Percentiles rank a stretch among this genome's conserved stretches.
Evolutionary conservation across 805 yeast genomes (phyloP).

Genomic region (Torulaspora gathmanii): DNA sequence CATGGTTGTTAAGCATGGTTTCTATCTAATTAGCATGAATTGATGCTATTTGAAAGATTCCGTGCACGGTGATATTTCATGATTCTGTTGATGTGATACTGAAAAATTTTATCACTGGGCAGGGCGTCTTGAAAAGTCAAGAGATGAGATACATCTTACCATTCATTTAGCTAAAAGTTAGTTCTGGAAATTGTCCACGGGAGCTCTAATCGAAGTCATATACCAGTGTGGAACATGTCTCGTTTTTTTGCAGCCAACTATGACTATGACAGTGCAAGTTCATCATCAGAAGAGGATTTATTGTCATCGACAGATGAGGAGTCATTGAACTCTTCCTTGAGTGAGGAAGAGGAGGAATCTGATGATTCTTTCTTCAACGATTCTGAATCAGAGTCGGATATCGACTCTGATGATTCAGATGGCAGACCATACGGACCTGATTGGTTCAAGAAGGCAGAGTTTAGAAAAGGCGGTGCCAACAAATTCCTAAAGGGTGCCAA

Average conservation of each 20-base stretch:
- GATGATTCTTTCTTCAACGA: conserved; percentile 38
- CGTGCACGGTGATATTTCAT: not conserved
- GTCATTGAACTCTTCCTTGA: conserved; percentile 25
- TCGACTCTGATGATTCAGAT: conserved; percentile 42
- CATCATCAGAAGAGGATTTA: conserved; percentile 44
- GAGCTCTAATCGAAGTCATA: conserved; percentile 5
- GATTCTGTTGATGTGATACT: not conserved
- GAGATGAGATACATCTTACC: conserved; percentile 6
- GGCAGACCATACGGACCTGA: conserved; percentile 43
- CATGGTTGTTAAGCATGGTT: too few species aligned
- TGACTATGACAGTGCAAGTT: conserved; percentile 42
- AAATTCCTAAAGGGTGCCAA: conserved; percentile 36
- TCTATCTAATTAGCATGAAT: not conserved
- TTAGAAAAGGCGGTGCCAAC: conserved; percentile 35
- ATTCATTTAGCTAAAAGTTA: not conserved
- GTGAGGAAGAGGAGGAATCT: conserved; percentile 35
- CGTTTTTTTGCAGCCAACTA: conserved; percentile 74
- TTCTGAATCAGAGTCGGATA: conserved; percentile 37
- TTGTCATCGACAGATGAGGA: conserved; percentile 42
- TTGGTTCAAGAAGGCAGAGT: conserved; percentile 41
- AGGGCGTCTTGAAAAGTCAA: conserved; percentile 1
- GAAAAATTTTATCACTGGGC: not conserved
- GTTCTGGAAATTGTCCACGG: not conserved
- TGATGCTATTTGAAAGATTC: not conserved
- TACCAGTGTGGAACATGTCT: conserved; percentile 51